Evolutionary conservation across 768 basidiomycete genomes (phyloP), one percentile per base, ranked within the genome.

Genomic region (Auricularia sp.): DNA sequence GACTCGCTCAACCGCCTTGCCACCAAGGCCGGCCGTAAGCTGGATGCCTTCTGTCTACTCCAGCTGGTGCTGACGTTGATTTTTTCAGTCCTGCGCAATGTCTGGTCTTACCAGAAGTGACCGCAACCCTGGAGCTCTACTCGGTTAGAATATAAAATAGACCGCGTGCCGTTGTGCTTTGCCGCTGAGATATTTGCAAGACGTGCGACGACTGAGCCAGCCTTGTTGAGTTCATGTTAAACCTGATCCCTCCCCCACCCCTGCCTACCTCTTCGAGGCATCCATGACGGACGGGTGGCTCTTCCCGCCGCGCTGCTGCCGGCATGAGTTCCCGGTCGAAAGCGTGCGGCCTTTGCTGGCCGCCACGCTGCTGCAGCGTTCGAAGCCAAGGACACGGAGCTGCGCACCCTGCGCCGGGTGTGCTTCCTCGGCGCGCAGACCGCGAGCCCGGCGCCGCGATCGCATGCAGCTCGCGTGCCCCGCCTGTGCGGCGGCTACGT

Each of bases 71-170:
- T 56, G 47, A 13, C 42, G 29, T 29, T 35, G 7, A 29, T 62
- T 64, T 67, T 67, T 61, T 35, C 72, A 98, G 95, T 97, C 77
- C 89, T 98, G 77, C 88, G 92, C 76, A 93, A 93, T 77, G 93
- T 94, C 75, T 98, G 94, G 94, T 89, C 87, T 69, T 92, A 91
- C 87, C 83, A 88, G 83, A 95, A 96, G 83, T 98, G 87, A 84
- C 5, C 47, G 16, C 21, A 29, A 29, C 29, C 29, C 29, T 29
- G 29, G 29, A 29, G 29, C 29, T 29, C 29, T 29, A 29, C 29
- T 29, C 29, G 29, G 29, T 29, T 29, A 29, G 29, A 29, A 29
- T 29, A 39, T 39, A 13, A 7, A 39, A 39, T 39, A 39, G 39
- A 39, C 39, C 29, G 29, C 29, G 29, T 29, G 29, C 29, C 29